Percentiles rank a stretch among this genome's conserved stretches.
phyloP scores from a whole-genome alignment of 208 protist species.

The Leishmania mexicana region DNA sequence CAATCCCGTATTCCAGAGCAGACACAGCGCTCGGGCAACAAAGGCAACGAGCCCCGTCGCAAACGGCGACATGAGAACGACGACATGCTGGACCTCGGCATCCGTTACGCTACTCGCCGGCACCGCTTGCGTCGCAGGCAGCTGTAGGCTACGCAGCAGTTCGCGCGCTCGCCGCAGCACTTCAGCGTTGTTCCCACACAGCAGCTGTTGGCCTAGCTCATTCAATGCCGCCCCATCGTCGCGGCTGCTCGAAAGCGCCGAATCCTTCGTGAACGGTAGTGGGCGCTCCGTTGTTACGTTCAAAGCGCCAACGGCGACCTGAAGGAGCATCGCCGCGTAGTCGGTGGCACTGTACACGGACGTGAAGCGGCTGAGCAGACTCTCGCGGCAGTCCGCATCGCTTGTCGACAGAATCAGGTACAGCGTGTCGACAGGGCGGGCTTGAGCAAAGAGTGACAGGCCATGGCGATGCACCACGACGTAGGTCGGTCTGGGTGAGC shows the following conservation, averaged over 20 bases:
- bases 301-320: slow-evolving; percentile 68
- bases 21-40: slow-evolving; percentile 67
- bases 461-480: slow-evolving; percentile 81
- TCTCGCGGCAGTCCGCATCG: slow-evolving; percentile 49
- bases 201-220: slow-evolving; percentile 52
- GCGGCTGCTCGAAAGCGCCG: slow-evolving; percentile 21
- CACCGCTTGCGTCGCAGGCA: slow-evolving; percentile 50
- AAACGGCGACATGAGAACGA: slow-evolving; percentile 78
- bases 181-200: slow-evolving; percentile 45
- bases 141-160: slow-evolving; percentile 58
- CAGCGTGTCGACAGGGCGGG: slow-evolving; percentile 85
- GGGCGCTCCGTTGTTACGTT: slow-evolving; percentile 8
- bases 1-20: slow-evolving; percentile 66
- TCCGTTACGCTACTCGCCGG: slow-evolving; percentile 25
- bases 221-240: slow-evolving; percentile 53
- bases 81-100: slow-evolving; percentile 34
- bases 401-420: slow-evolving; percentile 72
- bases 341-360: slow-evolving; percentile 65
- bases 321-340: slow-evolving; percentile 90
- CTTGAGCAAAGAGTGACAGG: slow-evolving; percentile 74
- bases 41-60: slow-evolving; percentile 57
- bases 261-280: slow-evolving; percentile 11
- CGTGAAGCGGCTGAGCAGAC: slow-evolving; percentile 78
- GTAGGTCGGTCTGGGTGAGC: slow-evolving; percentile 53
- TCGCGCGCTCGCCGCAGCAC: slow-evolving; percentile 65